Evolutionary conservation across 225 moss, liverwort and hornwort species (phyloP).

Genomic region (Pleurozium schreberi): DNA sequence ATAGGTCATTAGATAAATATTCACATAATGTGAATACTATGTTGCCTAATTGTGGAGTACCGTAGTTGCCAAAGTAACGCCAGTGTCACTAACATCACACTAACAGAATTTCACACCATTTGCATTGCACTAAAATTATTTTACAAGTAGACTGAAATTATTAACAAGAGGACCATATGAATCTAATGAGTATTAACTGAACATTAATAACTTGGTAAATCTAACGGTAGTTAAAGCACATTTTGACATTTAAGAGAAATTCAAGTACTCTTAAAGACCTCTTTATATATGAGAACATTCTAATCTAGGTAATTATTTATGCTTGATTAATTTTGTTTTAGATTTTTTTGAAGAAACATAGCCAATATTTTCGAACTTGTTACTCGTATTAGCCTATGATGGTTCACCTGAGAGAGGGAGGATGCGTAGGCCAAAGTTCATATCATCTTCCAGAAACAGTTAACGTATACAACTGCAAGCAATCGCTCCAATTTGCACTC

Average conservation of each 20-base stretch:
- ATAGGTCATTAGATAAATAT: too few relatives aligned
- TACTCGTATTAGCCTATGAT: neutral
- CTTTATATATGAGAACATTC: neutral
- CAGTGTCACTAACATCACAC: neutral
- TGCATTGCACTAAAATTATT: neutral
- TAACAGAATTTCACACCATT: neutral
- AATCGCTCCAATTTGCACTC: slow-evolving; percentile 4
- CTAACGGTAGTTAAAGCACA: neutral
- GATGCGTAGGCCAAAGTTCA: neutral
- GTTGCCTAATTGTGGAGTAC: neutral
- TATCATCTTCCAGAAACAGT: slow-evolving; percentile 4
- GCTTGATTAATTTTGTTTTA: neutral
- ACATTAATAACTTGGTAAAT: neutral
- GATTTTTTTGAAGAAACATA: neutral
- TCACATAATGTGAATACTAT: neutral
- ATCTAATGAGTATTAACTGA: neutral
- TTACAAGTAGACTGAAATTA: neutral
- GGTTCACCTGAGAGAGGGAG: slow-evolving; percentile 1
- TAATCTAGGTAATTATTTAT: neutral
- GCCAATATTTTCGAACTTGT: neutral
- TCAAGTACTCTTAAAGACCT: neutral
- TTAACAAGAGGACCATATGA: neutral
- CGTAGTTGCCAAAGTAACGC: neutral
- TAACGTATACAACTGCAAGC: neutral
- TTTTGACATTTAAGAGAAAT: neutral